Evolutionary conservation across 352 stramenopile genomes (phyloP), one percentile per base, ranked within the genome.

Genomic region (Pythium coloratum): DNA sequence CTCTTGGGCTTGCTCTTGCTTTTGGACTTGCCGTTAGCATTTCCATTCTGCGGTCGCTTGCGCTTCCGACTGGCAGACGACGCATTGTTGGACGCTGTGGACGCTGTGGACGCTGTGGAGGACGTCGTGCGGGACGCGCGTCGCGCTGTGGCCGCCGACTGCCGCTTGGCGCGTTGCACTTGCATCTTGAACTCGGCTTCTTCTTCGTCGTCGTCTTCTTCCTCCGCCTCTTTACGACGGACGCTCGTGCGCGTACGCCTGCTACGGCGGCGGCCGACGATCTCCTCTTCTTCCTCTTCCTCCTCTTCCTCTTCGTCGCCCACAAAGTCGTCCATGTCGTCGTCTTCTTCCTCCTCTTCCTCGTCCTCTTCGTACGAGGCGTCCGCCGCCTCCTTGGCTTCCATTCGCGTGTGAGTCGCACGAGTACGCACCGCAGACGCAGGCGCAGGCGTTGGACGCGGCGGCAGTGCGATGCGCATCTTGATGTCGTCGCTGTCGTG

Each of bases 341-440:
- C 71, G 38, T 57, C 50, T 10, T 64, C 62, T 26, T 84, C 78
- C 26, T 78, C 76, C 28, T 85, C 76, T n/a, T 76, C 71, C 0
- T 78, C 69, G 40, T 86, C 32, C 49, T 71, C 69, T 18, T 69
- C 59, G 12, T 76, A 62, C 24, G 55, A 55, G n/a, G 68, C 64
- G 14, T 34, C 49, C 14, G 51, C 56, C 5, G 42, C 40, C 1
- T 56, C 50, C 26, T 70, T 60, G 18, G 28, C 36, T 47, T 62
- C 63, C 26, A 62, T 40, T 46, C 61, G 50, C 26, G 49, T 6
- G 49, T 26, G 24, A 38, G 49, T 53, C 46, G 46, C 46, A 53
- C 46, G 46, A 6, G 6, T 20, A 53, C 46, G 46, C n/a, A 20
- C 20, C 46, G n/a, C 20, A 28, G 46, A 32, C 46, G 33, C 34